Base-by-base conservation (phyloP, 768 basidiomycete genomes). In the Boletus coccyginus region DNA sequence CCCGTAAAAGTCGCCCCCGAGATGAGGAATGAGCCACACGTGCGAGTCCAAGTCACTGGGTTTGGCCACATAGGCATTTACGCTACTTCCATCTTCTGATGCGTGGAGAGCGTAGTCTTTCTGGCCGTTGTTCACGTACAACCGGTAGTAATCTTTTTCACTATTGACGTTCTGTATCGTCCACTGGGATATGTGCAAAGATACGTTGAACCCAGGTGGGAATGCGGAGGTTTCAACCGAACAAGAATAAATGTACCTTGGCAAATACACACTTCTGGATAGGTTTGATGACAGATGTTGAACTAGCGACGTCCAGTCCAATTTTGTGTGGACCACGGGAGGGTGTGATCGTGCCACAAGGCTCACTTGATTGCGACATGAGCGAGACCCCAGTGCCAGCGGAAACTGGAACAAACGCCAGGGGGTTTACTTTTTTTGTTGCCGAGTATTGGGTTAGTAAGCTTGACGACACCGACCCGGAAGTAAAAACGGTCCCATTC, bases 51-150 rank as follows among this genome's bases (percentile, higher is more conserved):
- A 11, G 16, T 50, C 53, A 11, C 31, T 33, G 3, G 50, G 43
- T 21, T 12, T 39, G 7, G 50, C 44, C 17, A 53, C 55, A 11
- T 45, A 39, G 19, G 50, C 50, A 39, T 38, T 27, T 3, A 56
- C 52, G 31, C 42, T 33, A 16, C 36, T 53, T 31, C 55, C 55
- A 29, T 56, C 36, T 29, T 48, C 46, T n/a, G 53, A 49, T n/a
- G 31, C 3, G 12, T 39, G 53, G 21, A 54, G 46, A 14, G 38
- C 53, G 8, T 49, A 54, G 13, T 27, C 21, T 17, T 36, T 48
- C 16, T 49, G 12, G 32, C 46, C 46, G 11, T 54, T 46, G 24
- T 16, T 54, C 19, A 48, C 46, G 32, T 54, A 49, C 32, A 54
- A n/a, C 8, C 46, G 53, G 24, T 54, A 49, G 32, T 31, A 49